Conservation (phyloP, 176 grass and related monocot species). For the Oryza meridionalis region DNA sequence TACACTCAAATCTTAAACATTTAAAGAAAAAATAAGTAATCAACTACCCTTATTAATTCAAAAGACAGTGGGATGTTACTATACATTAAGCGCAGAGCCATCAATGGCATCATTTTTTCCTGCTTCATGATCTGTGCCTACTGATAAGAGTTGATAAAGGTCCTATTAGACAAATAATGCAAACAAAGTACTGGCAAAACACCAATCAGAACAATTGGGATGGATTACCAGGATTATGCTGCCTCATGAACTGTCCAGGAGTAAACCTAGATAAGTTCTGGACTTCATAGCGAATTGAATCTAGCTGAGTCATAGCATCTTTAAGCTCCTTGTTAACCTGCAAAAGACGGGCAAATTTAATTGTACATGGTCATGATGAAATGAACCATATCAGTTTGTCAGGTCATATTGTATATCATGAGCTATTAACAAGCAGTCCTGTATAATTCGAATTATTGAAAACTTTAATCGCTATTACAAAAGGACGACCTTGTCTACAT, state of each 20-base stretch:
- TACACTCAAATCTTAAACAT: slow-evolving; percentile 5
- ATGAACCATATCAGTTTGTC: not conserved
- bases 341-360: slow-evolving; percentile 23
- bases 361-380: not conserved
- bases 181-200: slow-evolving; percentile 14
- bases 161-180: slow-evolving; percentile 18
- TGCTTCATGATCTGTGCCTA: slow-evolving; percentile 30
- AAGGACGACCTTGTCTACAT: not conserved
- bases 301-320: slow-evolving; percentile 83
- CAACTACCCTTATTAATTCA: not conserved
- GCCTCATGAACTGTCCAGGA: slow-evolving; percentile 54
- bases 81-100: slow-evolving; percentile 43
- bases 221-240: slow-evolving; percentile 39
- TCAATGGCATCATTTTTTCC: slow-evolving; percentile 38
- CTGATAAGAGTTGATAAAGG: not conserved
- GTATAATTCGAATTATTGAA: slow-evolving; percentile 13
- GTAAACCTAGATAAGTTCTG: slow-evolving; percentile 75
- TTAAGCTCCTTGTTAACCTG: slow-evolving; percentile 92
- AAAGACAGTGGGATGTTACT: not conserved
- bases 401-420: not conserved
- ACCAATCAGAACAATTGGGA: not conserved
- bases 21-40: not conserved
- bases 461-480: not conserved
- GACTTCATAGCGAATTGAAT: slow-evolving; percentile 91
- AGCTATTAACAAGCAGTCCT: slow-evolving; percentile 7